Conservation (phyloP, 495 filamentous ascomycete species). For the Aspergillus affinis region DNA sequence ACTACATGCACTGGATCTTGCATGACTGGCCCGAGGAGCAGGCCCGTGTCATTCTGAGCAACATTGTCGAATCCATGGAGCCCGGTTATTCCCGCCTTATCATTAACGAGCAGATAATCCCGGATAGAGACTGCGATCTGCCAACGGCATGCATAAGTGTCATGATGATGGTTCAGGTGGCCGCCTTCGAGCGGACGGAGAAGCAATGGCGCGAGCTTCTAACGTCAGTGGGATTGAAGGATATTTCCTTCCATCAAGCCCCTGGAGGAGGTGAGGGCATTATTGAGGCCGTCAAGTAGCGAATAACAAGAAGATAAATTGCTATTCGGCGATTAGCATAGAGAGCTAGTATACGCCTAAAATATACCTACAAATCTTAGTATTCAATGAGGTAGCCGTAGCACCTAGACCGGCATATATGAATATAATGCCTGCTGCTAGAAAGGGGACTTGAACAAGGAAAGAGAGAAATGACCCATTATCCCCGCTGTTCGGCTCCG, state of each 20-base stretch:
- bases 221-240: constrained; percentile 22
- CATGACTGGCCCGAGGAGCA: too few species aligned
- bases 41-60: constrained; percentile 36
- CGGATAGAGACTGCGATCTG: constrained; percentile 24
- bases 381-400: too few species aligned
- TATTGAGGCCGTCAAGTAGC: constrained; percentile 15
- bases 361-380: too few species aligned
- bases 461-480: too few species aligned
- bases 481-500: too few species aligned
- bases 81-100: constrained; percentile 42
- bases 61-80: constrained; percentile 39
- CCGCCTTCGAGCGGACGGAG: constrained; percentile 27
- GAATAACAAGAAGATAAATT: neutral
- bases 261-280: constrained; percentile 18
- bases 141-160: constrained; percentile 30
- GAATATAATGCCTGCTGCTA: too few species aligned
- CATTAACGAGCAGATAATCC: constrained; percentile 35
- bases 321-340: too few species aligned
- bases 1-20: too few species aligned
- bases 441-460: too few species aligned
- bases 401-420: too few species aligned
- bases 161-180: constrained; percentile 33
- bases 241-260: constrained; percentile 20
- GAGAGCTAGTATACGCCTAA: too few species aligned
- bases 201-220: constrained; percentile 29